Evolutionary conservation across 139 green algal genomes (phyloP).

Genomic region (Asterochloris sp.): DNA sequence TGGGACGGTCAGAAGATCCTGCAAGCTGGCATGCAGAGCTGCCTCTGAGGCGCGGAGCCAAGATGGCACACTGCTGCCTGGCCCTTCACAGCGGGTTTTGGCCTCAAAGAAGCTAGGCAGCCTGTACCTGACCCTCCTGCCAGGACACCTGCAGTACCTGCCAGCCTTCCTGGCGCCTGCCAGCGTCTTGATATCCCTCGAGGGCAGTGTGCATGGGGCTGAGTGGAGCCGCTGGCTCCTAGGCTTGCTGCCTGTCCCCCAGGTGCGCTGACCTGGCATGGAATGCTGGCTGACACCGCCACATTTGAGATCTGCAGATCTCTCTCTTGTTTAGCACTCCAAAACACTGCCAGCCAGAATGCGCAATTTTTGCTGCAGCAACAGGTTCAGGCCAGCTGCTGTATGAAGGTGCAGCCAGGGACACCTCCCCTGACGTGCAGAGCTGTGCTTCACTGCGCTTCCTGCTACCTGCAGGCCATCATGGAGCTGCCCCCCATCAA

Average conservation of each 20-base stretch:
- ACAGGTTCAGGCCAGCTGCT: not conserved
- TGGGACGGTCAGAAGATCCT: no score
- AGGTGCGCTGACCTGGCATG: not conserved
- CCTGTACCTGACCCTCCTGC: slow-evolving; percentile 22
- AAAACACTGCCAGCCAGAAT: no score
- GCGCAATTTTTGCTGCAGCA: no score
- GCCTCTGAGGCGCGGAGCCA: no score
- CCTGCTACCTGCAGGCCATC: slow-evolving; percentile 18
- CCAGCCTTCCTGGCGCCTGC: slow-evolving; percentile 30
- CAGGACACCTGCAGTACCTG: slow-evolving; percentile 25
- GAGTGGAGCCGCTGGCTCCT: slow-evolving; percentile 1
- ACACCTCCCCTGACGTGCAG: not conserved
- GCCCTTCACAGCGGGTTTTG: not conserved
- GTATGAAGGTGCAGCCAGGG: not conserved
- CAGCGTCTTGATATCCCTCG: slow-evolving; percentile 2
- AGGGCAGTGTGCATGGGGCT: slow-evolving; percentile 16
- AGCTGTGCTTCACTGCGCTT: not conserved
- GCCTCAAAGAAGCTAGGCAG: slow-evolving; percentile 16
- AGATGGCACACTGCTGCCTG: no score
- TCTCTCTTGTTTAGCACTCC: not conserved
- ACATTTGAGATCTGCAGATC: not conserved
- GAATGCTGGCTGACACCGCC: not conserved
- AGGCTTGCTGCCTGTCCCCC: not conserved
- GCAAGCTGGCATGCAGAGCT: no score
- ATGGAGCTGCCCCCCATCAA: not conserved